Evolutionary conservation across 1,284 basidiomycete genomes (phyloP).

Genomic region (Boletus semigastroideus): DNA sequence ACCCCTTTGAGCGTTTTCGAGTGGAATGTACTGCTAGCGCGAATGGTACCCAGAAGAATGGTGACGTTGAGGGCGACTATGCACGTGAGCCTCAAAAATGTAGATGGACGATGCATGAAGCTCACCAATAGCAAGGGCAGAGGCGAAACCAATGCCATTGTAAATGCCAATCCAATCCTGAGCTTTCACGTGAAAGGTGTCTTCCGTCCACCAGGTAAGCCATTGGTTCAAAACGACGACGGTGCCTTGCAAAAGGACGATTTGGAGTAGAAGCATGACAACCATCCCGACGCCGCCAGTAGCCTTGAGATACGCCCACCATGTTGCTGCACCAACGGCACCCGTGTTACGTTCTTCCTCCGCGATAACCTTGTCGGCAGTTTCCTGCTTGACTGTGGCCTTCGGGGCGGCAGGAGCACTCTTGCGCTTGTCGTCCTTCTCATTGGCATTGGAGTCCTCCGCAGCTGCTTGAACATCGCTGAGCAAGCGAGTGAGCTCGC

Average conservation of each 20-base stretch:
- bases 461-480: conserved; percentile 36
- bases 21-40: conserved; percentile 44
- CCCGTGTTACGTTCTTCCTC: conserved; percentile 59
- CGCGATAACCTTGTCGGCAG: conserved; percentile 47
- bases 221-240: conserved; percentile 27
- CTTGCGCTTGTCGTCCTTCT: conserved; percentile 28
- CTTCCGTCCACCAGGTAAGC: conserved; percentile 33
- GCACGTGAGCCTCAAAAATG: not conserved
- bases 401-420: conserved; percentile 12
- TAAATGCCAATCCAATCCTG: conserved; percentile 30
- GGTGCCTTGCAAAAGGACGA: conserved; percentile 17
- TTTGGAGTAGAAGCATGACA: conserved; percentile 18
- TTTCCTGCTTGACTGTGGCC: conserved; percentile 9
- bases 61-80: conserved; percentile 26
- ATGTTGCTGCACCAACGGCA: conserved; percentile 46
- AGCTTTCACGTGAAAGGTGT: conserved; percentile 34
- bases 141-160: conserved; percentile 37
- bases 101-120: conserved; percentile 10
- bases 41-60: conserved; percentile 40
- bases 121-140: conserved; percentile 36
- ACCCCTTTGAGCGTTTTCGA: conserved; percentile 38
- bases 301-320: conserved; percentile 25
- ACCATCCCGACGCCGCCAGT: conserved; percentile 24
- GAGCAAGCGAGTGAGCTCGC: conserved; percentile 37
- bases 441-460: conserved; percentile 31